These are phyloP conservation scores for Cicer arietinum DNA, from an alignment of 306 rosid species.

Conservation along the genomic window DNA sequence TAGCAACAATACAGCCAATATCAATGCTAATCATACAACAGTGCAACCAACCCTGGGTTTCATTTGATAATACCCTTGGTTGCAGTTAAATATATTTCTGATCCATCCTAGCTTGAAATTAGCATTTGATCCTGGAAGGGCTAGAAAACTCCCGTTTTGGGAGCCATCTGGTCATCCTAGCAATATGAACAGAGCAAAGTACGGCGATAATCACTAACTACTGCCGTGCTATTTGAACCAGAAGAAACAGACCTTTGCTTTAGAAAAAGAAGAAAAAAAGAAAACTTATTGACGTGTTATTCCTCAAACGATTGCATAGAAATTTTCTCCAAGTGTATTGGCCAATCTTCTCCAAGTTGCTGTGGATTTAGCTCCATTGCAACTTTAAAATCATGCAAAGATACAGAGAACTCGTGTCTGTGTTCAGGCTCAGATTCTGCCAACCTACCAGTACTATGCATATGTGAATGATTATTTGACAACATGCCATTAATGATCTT, in stretches of 20 bases:
- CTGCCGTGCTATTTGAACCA: constrained; percentile 53
- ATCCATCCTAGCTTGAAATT: constrained; percentile 55
- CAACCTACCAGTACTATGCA: constrained; percentile 56
- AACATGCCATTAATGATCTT: constrained; percentile 80
- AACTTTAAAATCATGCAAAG: constrained; percentile 87
- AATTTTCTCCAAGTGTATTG: constrained; percentile 83
- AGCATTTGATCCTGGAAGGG: constrained; percentile 48
- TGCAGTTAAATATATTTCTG: constrained; percentile 61
- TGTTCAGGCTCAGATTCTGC: constrained; percentile 60
- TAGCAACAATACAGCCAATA: constrained; percentile 61
- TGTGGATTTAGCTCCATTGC: constrained; percentile 95
- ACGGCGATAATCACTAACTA: constrained; percentile 41
- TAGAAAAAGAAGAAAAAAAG: constrained; percentile 22
- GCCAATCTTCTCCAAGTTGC: constrained; percentile 99
- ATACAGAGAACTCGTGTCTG: constrained; percentile 54
- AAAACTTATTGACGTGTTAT: constrained; percentile 54
- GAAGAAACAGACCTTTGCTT: constrained; percentile 56
- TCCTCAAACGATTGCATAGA: constrained; percentile 73
- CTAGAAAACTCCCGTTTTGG: constrained; percentile 48
- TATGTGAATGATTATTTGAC: constrained; percentile 71
- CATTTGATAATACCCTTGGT: constrained; percentile 57
- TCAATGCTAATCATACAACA: constrained; percentile 72
- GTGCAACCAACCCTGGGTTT: constrained; percentile 70
- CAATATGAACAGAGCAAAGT: constrained; percentile 45
- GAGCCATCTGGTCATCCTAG: constrained; percentile 58